These are phyloP conservation scores for Trypanosoma rangeli DNA, from an alignment of 208 protist species.

Conservation along the genomic window DNA sequence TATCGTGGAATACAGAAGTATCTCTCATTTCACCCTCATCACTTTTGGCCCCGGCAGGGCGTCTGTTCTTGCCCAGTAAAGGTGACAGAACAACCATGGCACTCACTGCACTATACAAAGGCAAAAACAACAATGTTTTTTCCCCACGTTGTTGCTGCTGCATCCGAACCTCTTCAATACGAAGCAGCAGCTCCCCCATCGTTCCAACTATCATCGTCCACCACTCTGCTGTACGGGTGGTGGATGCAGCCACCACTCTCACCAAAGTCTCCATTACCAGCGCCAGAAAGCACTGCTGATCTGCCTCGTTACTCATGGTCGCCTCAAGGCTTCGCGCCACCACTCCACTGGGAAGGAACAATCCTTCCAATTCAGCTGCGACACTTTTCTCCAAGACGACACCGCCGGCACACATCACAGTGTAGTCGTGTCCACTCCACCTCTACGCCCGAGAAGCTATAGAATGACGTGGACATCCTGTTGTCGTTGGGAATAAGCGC, in stretches of 20 bases:
- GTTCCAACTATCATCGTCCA: background rate
- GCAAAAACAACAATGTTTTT: background rate
- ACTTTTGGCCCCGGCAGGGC: background rate
- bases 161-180: slow-evolving; percentile 11
- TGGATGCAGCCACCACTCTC: background rate
- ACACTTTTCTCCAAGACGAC: slow-evolving; percentile 10
- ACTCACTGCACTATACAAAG: slow-evolving; percentile 15
- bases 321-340: slow-evolving; percentile 6
- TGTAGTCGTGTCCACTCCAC: slow-evolving; percentile 19
- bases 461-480: too few relatives aligned
- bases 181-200: slow-evolving; percentile 3
- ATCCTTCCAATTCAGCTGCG: background rate
- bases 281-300: slow-evolving; percentile 23
- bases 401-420: slow-evolving; percentile 9
- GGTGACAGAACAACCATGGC: slow-evolving; percentile 11
- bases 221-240: background rate
- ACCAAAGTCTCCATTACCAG: slow-evolving; percentile 19
- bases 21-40: background rate
- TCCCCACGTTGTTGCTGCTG: background rate
- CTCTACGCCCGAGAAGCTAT: slow-evolving; percentile 13
- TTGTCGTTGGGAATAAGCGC: background rate
- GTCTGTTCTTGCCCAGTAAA: background rate
- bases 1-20: background rate
- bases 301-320: background rate
- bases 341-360: slow-evolving; percentile 8